Conservation (phyloP, 2,329 filamentous ascomycete genomes). For the Fusarium austroafricanum region DNA sequence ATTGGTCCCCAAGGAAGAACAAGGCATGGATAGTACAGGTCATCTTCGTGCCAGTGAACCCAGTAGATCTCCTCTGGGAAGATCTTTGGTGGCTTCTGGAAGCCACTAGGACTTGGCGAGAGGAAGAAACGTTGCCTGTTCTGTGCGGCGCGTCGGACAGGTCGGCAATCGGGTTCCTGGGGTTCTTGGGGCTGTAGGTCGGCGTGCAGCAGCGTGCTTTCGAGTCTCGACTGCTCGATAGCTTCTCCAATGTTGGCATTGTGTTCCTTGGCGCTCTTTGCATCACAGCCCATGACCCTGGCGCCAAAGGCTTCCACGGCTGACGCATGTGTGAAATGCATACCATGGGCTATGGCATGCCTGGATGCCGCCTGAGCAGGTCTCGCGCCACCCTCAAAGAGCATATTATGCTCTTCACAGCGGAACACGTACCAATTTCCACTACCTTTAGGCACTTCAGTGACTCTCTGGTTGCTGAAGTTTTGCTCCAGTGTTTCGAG, state of each 20-base stretch:
- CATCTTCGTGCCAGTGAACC: background rate
- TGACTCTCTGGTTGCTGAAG: background rate
- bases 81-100: background rate
- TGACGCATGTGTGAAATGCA: background rate
- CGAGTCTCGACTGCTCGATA: no score
- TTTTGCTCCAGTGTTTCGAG: background rate
- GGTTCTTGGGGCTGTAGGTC: accelerated
- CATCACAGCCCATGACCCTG: background rate
- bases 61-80: background rate
- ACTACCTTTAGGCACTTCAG: background rate
- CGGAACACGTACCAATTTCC: background rate
- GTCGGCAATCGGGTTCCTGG: no score
- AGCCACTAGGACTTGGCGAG: background rate
- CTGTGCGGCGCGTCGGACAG: no score
- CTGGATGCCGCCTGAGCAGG: background rate
- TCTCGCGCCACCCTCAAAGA: background rate
- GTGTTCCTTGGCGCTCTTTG: background rate
- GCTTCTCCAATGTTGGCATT: background rate
- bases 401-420: background rate
- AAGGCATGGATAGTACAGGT: background rate
- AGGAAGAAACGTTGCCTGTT: no score
- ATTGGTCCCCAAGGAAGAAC: background rate
- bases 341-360: background rate
- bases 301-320: background rate
- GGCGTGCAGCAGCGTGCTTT: no score